Base-by-base conservation (phyloP, 345 rosid genomes). In the Dipteronia sinensis region DNA sequence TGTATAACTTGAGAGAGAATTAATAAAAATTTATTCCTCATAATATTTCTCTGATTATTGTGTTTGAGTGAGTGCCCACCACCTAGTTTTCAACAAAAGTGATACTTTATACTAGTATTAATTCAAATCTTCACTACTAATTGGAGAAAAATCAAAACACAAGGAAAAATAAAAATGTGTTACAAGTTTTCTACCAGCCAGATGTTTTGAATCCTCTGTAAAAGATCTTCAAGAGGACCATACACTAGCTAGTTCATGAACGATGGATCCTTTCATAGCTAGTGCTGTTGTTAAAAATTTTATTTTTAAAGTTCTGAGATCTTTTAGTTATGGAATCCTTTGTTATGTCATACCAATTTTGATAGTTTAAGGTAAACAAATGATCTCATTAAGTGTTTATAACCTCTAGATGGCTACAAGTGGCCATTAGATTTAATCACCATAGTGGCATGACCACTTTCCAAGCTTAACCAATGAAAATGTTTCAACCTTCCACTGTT, bases 401-500 rank as follows among this genome's bases (percentile, higher is more conserved):
- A 27, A 53, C 1, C 75, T 25, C 55, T 65, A 61, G 53, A 51
- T 31, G 5, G 20, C 27, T 47, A 16, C 62, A 29, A 10, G 68
- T 76, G 87, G 75, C 84, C 84, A 82, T 76, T 80, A 71, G 65
- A 79, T n/a, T 65, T 13, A 53, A 61, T 34, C n/a, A 77, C 51
- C 51, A 64, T 83, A 74, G 86, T 83, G 88, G 84, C 58, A 5
- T 5, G 38, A 6, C 4, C 38, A 86, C 80, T 79, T 77, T 77
- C 72, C 0, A 13, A 7, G 16, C 69, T 55, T 7, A 63, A 82
- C 69, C 83, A 84, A 79, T 83, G 69, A 80, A 69, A 55, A 65
- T 66, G 22, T 67, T 44, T 79, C 55, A 29, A 44, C 22, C 27
- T 44, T 71, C 49, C 71, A 10, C 29, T 7, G 9, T 67, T 82